Conservation (phyloP, 805 yeast species). For the Saturnispora bothae region DNA sequence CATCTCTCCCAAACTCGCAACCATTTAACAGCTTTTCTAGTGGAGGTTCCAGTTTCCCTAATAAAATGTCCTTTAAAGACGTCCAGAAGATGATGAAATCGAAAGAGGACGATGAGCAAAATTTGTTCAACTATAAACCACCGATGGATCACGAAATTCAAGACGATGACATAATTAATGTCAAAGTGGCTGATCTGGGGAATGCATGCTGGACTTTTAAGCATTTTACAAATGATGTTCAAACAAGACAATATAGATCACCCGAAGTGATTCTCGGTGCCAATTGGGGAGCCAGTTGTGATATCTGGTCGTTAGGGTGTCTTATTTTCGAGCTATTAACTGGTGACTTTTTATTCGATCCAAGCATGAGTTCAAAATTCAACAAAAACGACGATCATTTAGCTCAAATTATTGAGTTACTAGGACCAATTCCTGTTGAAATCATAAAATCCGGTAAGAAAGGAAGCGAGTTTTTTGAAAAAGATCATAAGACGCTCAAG, state of each 20-base stretch:
- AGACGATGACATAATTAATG: constrained; percentile 48
- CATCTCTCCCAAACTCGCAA: constrained; percentile 10
- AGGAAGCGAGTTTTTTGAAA: constrained; percentile 31
- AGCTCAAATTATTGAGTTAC: constrained; percentile 79
- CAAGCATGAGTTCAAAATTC: constrained; percentile 65
- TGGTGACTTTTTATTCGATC: constrained; percentile 92
- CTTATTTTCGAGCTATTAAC: constrained; percentile 82
- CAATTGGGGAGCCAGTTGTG: constrained; percentile 91
- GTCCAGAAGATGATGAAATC: constrained; percentile 32
- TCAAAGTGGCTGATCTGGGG: constrained; percentile 90
- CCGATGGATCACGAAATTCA: constrained; percentile 29
- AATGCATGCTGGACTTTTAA: constrained; percentile 76
- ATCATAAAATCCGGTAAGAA: constrained; percentile 52
- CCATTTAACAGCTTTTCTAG: constrained; percentile 5
- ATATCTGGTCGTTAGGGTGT: constrained; percentile 95
- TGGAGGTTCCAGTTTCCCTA: constrained; percentile 9
- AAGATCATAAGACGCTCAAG: constrained; percentile 39
- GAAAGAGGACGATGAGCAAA: constrained; percentile 26
- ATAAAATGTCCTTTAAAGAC: constrained; percentile 21
- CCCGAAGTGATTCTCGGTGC: constrained; percentile 80
- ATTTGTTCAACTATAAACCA: constrained; percentile 23
- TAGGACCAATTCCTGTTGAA: constrained; percentile 38
- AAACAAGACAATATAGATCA: constrained; percentile 85
- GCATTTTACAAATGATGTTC: constrained; percentile 83
- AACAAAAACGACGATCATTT: constrained; percentile 91